Evolutionary conservation across 2,329 filamentous ascomycete species (phyloP), one percentile per base, ranked within the genome.

Genomic region (Diaporthe sp.): DNA sequence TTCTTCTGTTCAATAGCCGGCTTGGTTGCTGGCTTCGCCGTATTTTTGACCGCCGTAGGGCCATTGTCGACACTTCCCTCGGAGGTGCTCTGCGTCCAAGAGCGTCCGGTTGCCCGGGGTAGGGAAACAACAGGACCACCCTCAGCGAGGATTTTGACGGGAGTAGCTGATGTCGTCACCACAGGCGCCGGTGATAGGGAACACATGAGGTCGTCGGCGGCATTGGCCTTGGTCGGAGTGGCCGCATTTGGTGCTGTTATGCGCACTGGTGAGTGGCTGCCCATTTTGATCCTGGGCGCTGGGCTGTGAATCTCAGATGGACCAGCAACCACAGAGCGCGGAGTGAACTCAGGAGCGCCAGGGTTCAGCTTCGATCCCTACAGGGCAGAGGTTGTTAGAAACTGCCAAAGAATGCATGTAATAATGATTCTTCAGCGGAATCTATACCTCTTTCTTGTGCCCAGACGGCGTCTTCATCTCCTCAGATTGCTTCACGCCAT

Each of bases 341-440:
- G 89, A 1, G 88, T 90, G 76, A 91, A 91, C 71, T 87, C 86
- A 58, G 87, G 86, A 38, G 89, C 89, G 77, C 86, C 83, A 42
- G 89, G 89, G 81, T 91, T 91, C 78, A 91, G 82, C 79, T 84
- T 88, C 76, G 85, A 87, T 81, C 83, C 86, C 88, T 90, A 82
- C 78, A 82, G 79, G 75, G 78, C 82, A 79, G 72, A 72, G 72
- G 71, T 74, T 80, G 82, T 87, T 82, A 86, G 85, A 83, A 83
- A 85, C 83, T 83, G 82, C 83, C 82, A 83, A 82, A 80, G 79
- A 82, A 82, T 82, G 82, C 81, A 83, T 76, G 72, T 78, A 75
- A 77, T 78, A 78, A 79, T 80, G 81, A 82, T 82, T 80, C 80
- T 84, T 81, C 76, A 81, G 80, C 80, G 78, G 79, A 47, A 74